Base-by-base conservation (phyloP, 805 yeast species). In the Komagataella populi region DNA sequence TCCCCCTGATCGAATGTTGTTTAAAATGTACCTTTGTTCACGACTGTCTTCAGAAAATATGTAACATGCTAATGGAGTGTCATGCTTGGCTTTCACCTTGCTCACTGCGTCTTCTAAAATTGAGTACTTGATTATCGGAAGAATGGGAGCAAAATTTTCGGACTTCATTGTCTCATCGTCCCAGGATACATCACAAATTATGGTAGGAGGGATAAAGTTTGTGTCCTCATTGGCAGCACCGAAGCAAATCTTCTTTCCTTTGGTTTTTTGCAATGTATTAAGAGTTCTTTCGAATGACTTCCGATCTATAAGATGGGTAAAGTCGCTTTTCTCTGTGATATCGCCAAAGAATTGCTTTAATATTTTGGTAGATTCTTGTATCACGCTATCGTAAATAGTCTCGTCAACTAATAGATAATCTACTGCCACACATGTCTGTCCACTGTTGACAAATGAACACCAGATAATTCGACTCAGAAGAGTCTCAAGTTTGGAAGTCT, bases 371-470 rank as follows among this genome's bases (percentile, higher is more conserved):
- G 77, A 60, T 6, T 66, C 70, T 1, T 57, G 57, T 6, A 80
- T 65, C 49, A 86, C 76, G 55, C 76, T 68, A 23, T 70, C 76
- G 59, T 81, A 78, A 20, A 81, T 65, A 3, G 71, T 63, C 52
- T 73, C 77, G 53, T 84, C 87, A n/a, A 81, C 84, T 47, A 87
- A 59, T 4, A 84, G 68, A 60, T 88, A 90, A 67, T 91, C 98
- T 6, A 90, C 84, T 7, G 96, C 86, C 45, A 87, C 85, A 70
- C 97, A 90, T 2, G 93, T 81, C 69, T 90, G 98, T 16, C 98
- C 98, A 16, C 85, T 78, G 62, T 88, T 91, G 36, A 78, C 67
- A 61, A 83, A 83, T 57, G 83, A 79, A 16, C 90, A 91, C 86
- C 93, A 87, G 1, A 76, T 73, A 14, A 87, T 67, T 65, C 97